Conservation (phyloP, 768 basidiomycete genomes). For the Leucosporidium creatinivorum region DNA sequence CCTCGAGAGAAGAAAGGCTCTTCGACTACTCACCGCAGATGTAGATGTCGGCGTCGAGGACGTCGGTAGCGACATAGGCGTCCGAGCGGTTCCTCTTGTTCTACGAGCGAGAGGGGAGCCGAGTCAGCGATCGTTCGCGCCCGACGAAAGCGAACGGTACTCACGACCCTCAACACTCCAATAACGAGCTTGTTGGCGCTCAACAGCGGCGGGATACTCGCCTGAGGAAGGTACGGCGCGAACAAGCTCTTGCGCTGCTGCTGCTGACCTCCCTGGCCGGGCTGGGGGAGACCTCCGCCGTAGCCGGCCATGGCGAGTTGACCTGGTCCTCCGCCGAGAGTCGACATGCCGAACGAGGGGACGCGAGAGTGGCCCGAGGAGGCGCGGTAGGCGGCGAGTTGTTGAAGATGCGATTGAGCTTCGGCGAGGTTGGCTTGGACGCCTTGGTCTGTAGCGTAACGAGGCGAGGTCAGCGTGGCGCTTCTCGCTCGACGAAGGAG, state of each 20-base stretch:
- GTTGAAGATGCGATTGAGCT: conserved; percentile 92
- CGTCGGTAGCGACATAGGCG: conserved; percentile 96
- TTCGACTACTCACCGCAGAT: conserved; percentile 53
- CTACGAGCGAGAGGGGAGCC: conserved; percentile 39
- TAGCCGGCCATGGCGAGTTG: conserved; percentile 61
- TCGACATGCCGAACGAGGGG: conserved; percentile 42
- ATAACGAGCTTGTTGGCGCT: conserved; percentile 96
- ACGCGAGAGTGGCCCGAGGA: conserved; percentile 37
- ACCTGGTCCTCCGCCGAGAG: conserved; percentile 92
- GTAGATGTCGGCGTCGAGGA: conserved; percentile 96
- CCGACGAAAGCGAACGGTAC: too few relatives aligned
- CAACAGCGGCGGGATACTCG: conserved; percentile 88
- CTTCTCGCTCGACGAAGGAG: neutral
- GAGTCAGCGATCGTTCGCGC: conserved; percentile 12
- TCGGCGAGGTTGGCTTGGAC: conserved; percentile 71
- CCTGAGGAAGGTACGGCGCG: conserved; percentile 92
- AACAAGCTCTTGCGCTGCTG: conserved; percentile 97
- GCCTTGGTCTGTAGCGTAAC: conserved; percentile 23
- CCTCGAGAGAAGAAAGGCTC: neutral
- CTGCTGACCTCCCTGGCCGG: conserved; percentile 68
- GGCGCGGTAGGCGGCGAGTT: conserved; percentile 75
- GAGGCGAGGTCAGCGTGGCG: neutral
- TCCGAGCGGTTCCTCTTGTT: conserved; percentile 98
- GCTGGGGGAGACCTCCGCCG: conserved; percentile 64
- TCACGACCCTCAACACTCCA: conserved; percentile 69